Conservation (phyloP, 495 filamentous ascomycete species). For the Penicillium roqueforti region DNA sequence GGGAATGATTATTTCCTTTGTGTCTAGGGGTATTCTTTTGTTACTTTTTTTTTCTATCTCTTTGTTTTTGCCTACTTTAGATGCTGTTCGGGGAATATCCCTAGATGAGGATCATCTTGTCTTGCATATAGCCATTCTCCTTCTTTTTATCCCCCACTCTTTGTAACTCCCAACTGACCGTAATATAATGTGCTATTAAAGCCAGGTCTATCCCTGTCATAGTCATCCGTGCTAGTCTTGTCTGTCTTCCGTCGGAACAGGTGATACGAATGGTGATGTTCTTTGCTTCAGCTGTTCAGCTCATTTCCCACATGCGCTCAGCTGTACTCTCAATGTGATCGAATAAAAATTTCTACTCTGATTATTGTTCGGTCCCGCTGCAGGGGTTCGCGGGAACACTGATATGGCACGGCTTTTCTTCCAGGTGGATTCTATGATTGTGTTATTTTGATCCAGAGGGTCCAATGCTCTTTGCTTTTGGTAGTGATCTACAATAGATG, state of each 20-base stretch:
- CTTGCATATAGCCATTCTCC: slow-evolving; percentile 1
- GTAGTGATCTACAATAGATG: not conserved
- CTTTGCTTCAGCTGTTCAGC: not conserved
- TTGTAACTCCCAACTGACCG: not conserved
- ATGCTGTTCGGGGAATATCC: not conserved
- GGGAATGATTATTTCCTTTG: slow-evolving; percentile 17
- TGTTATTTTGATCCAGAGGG: not conserved
- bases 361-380: not conserved
- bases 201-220: not conserved
- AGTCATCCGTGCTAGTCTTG: not conserved
- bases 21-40: slow-evolving; percentile 12
- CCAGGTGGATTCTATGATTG: not conserved
- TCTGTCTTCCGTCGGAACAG: not conserved
- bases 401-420: not conserved
- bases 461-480: not conserved
- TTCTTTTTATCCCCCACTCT: not conserved
- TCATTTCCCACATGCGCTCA: not conserved
- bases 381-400: not conserved
- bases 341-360: not conserved
- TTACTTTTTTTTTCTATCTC: not conserved
- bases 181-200: not conserved
- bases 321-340: not conserved
- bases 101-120: slow-evolving; percentile 1
- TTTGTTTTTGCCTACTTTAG: not conserved
- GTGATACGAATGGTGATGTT: not conserved